Evolutionary conservation across 306 rosid species (phyloP).

Genomic region (Begonia masoniana): DNA sequence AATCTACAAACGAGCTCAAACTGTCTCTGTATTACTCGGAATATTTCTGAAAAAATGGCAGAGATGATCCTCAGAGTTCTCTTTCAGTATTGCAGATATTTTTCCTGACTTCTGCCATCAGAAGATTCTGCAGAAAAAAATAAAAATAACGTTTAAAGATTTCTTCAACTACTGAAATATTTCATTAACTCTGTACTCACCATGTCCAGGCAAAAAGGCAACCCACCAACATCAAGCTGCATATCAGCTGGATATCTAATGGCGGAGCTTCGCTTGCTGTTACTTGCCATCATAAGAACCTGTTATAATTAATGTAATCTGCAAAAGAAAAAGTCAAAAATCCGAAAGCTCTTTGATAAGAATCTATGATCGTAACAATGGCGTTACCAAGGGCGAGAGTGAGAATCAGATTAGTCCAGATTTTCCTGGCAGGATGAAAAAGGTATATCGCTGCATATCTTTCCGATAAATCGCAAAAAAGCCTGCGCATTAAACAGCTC

Average conservation of each 20-base stretch:
- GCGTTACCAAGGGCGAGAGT: too few species aligned
- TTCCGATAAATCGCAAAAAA: too few species aligned
- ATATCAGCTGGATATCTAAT: constrained; percentile 5
- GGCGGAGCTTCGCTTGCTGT: background rate
- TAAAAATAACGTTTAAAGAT: too few species aligned
- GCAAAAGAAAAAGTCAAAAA: background rate
- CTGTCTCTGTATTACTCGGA: constrained; percentile 17
- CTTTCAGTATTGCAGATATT: constrained; percentile 16
- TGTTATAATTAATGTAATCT: background rate
- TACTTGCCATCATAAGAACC: background rate
- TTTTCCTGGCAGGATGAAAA: too few species aligned
- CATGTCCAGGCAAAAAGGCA: constrained; percentile 11
- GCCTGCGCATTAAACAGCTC: too few species aligned
- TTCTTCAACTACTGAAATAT: too few species aligned
- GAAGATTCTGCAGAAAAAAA: constrained; percentile 18
- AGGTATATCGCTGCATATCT: too few species aligned
- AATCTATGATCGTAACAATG: too few species aligned
- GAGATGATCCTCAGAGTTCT: constrained; percentile 17
- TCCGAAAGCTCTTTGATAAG: too few species aligned
- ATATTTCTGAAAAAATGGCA: constrained; percentile 18
- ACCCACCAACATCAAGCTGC: constrained; percentile 16
- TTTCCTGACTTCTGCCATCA: constrained; percentile 33
- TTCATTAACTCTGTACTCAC: constrained; percentile 6
- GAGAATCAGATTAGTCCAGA: too few species aligned
- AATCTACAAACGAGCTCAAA: constrained; percentile 32